Percentiles rank a stretch among this genome's conserved stretches.
phyloP scores from a whole-genome alignment of 2,329 filamentous ascomycete genomes.

The Waltergamsia citrina region DNA sequence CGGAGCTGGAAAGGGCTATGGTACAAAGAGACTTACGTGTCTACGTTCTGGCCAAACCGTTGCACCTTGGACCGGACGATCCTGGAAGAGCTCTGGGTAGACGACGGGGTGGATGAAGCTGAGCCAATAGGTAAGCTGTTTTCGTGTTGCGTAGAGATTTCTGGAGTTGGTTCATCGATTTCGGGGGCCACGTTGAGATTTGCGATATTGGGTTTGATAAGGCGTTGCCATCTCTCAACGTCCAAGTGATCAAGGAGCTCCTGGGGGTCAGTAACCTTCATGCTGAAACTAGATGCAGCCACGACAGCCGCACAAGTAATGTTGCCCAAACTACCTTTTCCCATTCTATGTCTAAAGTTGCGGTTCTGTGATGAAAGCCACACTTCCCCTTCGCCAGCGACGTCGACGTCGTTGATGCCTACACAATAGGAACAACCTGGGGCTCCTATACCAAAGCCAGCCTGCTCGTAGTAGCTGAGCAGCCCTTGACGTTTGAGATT shows the following conservation, averaged over 20 bases:
- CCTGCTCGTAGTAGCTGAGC: slow-evolving; percentile 23
- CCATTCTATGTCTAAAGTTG: slow-evolving; percentile 34
- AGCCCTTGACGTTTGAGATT: slow-evolving; percentile 20
- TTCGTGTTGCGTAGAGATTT: too few relatives aligned
- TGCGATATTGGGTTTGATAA: not conserved
- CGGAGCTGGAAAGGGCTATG: not conserved
- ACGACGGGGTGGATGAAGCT: not conserved
- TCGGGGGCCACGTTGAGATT: not conserved
- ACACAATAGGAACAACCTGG: slow-evolving; percentile 34
- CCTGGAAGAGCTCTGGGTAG: not conserved
- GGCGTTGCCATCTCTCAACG: not conserved
- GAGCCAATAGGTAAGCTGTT: too few relatives aligned
- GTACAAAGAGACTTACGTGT: slow-evolving; percentile 9
- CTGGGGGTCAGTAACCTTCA: slow-evolving; percentile 29
- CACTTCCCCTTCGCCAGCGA: slow-evolving; percentile 25
- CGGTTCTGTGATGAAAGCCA: slow-evolving; percentile 33
- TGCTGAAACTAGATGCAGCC: slow-evolving; percentile 33
- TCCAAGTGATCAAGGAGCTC: slow-evolving; percentile 1
- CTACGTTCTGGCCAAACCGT: slow-evolving; percentile 9
- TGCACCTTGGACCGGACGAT: slow-evolving; percentile 7
- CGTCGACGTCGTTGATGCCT: slow-evolving; percentile 28
- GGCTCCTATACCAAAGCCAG: slow-evolving; percentile 26
- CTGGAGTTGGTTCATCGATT: not conserved
- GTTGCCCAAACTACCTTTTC: slow-evolving; percentile 24
- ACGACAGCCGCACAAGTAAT: slow-evolving; percentile 34